phyloP scores from a whole-genome alignment of 2,329 filamentous ascomycete genomes.

The Aspergillus calidoustus region DNA sequence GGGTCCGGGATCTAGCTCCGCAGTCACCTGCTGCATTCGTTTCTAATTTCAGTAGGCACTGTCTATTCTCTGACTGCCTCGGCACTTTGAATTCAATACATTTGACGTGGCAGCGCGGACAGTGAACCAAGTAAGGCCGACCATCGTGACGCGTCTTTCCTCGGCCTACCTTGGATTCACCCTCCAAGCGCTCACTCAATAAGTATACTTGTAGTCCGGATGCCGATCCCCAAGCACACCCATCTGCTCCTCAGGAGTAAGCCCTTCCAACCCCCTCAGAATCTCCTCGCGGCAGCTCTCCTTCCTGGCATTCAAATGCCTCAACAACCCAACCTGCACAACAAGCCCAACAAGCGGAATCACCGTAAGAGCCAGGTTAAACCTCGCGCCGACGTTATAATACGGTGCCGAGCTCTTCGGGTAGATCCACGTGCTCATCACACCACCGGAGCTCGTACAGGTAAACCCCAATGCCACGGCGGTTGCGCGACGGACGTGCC shows the following conservation, averaged over 20 bases:
- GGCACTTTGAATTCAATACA: no score
- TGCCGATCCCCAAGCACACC: slow-evolving; percentile 20
- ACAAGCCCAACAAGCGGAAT: slow-evolving; percentile 14
- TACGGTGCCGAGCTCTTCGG: slow-evolving; percentile 19
- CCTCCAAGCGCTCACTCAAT: neutral
- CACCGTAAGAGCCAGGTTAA: slow-evolving; percentile 16
- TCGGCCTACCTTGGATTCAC: no score
- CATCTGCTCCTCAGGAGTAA: slow-evolving; percentile 18
- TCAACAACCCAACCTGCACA: slow-evolving; percentile 14
- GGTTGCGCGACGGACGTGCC: slow-evolving; percentile 11
- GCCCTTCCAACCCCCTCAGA: slow-evolving; percentile 12
- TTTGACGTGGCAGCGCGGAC: no score
- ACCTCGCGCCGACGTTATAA: slow-evolving; percentile 12
- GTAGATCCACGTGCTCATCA: slow-evolving; percentile 23
- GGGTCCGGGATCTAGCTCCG: no score
- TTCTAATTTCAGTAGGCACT: no score
- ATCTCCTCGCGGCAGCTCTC: neutral
- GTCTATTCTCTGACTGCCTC: no score
- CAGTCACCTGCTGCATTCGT: no score
- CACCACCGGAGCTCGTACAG: slow-evolving; percentile 12
- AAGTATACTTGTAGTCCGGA: slow-evolving; percentile 22
- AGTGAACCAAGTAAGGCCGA: no score
- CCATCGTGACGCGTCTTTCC: no score
- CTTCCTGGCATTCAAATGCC: slow-evolving; percentile 16
- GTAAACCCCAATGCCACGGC: slow-evolving; percentile 20